Conservation (phyloP, 495 filamentous ascomycete species). For the Penicillium pancosmium region DNA sequence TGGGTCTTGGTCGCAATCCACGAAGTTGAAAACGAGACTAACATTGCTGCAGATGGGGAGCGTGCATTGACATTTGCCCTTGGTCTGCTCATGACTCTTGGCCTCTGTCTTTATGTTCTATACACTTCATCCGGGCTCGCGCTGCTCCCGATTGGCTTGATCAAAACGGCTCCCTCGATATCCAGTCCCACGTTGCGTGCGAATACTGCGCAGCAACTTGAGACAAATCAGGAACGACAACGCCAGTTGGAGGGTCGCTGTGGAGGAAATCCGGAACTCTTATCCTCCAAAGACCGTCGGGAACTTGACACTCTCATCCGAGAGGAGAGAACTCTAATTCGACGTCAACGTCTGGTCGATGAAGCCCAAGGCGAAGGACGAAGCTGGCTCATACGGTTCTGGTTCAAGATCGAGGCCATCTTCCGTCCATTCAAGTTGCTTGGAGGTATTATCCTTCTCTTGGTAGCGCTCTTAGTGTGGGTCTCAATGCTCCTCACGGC, state of each 20-base stretch:
- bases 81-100: constrained; percentile 82
- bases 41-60: constrained; percentile 67
- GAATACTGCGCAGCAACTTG: constrained; percentile 76
- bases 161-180: constrained; percentile 84
- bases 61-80: constrained; percentile 87
- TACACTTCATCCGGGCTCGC: constrained; percentile 91
- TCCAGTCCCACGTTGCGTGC: constrained; percentile 74
- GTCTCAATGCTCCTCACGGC: constrained; percentile 91
- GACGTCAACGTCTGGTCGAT: constrained; percentile 82
- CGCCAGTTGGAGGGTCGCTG: constrained; percentile 86
- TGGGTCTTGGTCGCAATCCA: constrained; percentile 38
- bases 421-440: constrained; percentile 84
- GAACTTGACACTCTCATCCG: constrained; percentile 85
- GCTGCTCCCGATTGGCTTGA: constrained; percentile 82
- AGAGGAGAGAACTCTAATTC: constrained; percentile 89
- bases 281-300: constrained; percentile 81
- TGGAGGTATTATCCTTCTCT: constrained; percentile 75
- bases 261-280: constrained; percentile 69
- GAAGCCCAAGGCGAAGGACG: constrained; percentile 76
- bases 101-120: constrained; percentile 79
- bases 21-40: constrained; percentile 4
- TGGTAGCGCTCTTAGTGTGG: constrained; percentile 74
- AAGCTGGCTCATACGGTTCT: constrained; percentile 67
- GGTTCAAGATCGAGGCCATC: constrained; percentile 76
- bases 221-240: constrained; percentile 87